A percentile compares a stretch with the other conserved stretches of the same genome.
phyloP scores from a whole-genome alignment of 75 land plant genomes.

The Larix kaempferi region DNA sequence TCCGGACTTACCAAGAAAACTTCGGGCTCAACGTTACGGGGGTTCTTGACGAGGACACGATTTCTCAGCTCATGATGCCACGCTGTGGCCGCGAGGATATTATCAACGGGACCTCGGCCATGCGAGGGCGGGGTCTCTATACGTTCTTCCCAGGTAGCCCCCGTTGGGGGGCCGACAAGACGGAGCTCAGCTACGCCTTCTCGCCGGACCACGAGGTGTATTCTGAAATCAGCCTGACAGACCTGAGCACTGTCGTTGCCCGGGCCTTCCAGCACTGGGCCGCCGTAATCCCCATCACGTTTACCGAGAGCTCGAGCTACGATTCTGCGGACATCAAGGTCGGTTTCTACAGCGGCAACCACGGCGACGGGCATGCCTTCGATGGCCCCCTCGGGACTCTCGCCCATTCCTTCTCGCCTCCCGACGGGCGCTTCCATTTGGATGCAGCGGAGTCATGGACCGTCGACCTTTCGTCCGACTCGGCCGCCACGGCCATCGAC shows the following conservation, averaged over 20 bases:
- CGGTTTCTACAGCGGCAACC: slow-evolving; percentile 23
- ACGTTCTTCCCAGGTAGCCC: slow-evolving; percentile 55
- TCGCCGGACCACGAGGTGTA: background rate
- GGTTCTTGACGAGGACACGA: slow-evolving; percentile 21
- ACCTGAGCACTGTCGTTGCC: slow-evolving; percentile 9
- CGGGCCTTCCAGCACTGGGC: slow-evolving; percentile 42
- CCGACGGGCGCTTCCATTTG: no score
- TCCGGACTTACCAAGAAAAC: slow-evolving; percentile 26
- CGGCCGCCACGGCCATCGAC: no score
- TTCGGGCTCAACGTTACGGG: slow-evolving; percentile 30
- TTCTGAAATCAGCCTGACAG: background rate
- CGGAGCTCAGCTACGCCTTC: slow-evolving; percentile 50
- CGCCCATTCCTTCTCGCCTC: no score
- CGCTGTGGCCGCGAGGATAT: slow-evolving; percentile 42
- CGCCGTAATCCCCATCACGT: slow-evolving; percentile 21
- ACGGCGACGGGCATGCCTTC: slow-evolving; percentile 48
- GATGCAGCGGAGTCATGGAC: no score
- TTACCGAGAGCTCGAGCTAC: slow-evolving; percentile 16
- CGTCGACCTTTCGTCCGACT: no score
- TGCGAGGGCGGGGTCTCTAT: slow-evolving; percentile 19
- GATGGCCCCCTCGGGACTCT: slow-evolving; percentile 44
- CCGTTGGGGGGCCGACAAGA: slow-evolving; percentile 31
- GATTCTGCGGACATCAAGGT: slow-evolving; percentile 23
- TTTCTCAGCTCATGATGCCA: slow-evolving; percentile 19
- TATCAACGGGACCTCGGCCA: no score